Conservation (phyloP, 2,329 filamentous ascomycete species). For the Ophiostoma sp. region DNA sequence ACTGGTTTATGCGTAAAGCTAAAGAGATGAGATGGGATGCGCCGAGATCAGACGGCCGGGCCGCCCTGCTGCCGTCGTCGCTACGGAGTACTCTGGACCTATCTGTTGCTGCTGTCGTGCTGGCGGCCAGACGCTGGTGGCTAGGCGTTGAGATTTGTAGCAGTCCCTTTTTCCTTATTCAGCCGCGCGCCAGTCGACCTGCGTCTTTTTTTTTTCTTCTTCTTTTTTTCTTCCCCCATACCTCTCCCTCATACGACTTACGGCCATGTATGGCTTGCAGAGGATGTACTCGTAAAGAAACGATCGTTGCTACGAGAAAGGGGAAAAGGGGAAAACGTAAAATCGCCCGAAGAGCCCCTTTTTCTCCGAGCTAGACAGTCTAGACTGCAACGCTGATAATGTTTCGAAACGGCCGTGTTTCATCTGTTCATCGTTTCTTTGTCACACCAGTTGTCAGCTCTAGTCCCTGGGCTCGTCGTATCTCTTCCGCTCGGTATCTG, state of each 20-base stretch:
- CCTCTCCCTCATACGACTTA: not conserved
- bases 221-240: not conserved
- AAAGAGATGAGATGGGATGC: no score
- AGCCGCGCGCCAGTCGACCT: not conserved
- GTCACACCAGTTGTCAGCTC: not conserved
- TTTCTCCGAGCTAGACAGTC: not conserved
- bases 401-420: not conserved
- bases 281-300: not conserved
- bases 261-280: not conserved
- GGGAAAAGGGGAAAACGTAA: not conserved
- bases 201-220: not conserved
- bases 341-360: not conserved
- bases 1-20: no score
- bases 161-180: not conserved
- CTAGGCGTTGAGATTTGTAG: no score
- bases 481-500: not conserved
- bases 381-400: conserved; percentile 1
- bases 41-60: no score
- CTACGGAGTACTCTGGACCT: no score
- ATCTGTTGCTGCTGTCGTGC: no score
- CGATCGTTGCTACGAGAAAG: not conserved
- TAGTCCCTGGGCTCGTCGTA: not conserved
- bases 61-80: no score
- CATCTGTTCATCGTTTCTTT: not conserved
- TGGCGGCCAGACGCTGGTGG: no score